Percentiles rank a stretch among this genome's conserved stretches.
Evolutionary conservation across 73 alveolate species (phyloP).

Genomic region (Paramecium biaurelia): DNA sequence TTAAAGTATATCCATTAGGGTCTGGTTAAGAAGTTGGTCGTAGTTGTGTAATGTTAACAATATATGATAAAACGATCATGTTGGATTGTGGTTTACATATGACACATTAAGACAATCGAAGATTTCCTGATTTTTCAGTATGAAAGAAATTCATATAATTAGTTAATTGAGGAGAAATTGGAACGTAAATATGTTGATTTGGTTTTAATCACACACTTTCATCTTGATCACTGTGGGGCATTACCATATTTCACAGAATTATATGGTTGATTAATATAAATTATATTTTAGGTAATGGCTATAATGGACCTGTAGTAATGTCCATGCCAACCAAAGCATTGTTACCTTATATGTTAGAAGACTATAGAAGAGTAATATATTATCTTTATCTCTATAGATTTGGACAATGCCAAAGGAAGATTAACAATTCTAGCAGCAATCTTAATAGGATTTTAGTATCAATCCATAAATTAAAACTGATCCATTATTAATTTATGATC

Average conservation of each 20-base stretch:
- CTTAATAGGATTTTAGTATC: constrained; percentile 15
- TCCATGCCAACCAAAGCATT: constrained; percentile 97
- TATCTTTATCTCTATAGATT: neutral
- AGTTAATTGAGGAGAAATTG: constrained; percentile 62
- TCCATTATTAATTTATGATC: constrained; percentile 13
- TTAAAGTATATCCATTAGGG: constrained; percentile 85
- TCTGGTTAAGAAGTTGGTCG: constrained; percentile 99
- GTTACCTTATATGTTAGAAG: constrained; percentile 97
- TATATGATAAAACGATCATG: constrained; percentile 88
- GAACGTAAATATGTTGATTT: constrained; percentile 74
- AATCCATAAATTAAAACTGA: constrained; percentile 60
- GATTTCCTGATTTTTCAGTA: constrained; percentile 90
- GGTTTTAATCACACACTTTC: constrained; percentile 96
- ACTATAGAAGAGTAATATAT: constrained; percentile 80
- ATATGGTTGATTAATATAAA: constrained; percentile 58
- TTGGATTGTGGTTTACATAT: constrained; percentile 97
- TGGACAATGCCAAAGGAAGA: constrained; percentile 50
- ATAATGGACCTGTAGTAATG: constrained; percentile 92
- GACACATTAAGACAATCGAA: constrained; percentile 84
- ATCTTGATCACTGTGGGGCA: constrained; percentile 99
- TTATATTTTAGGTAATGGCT: constrained; percentile 11
- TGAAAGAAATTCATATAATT: constrained; percentile 49
- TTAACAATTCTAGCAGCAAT: constrained; percentile 24
- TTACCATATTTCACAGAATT: constrained; percentile 96
- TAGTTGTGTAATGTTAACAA: constrained; percentile 89